phyloP scores from a whole-genome alignment of 148 eudicot genomes.

The Amaranthus palmeri region DNA sequence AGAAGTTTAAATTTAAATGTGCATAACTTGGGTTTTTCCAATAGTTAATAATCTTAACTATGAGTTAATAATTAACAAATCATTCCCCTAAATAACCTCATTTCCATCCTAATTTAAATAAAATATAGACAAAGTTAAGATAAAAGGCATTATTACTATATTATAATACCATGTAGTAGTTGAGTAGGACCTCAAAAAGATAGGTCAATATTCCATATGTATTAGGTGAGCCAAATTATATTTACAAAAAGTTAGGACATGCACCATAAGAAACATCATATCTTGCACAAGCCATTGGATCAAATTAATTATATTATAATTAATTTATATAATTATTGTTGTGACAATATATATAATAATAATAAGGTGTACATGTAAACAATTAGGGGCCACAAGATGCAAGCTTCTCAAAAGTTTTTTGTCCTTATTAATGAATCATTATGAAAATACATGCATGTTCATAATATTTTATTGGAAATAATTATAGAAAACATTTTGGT shows the following conservation, averaged over 20 bases:
- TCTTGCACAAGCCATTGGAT: not conserved
- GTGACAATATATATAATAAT: too few species aligned
- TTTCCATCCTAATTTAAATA: too few species aligned
- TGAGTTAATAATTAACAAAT: too few species aligned
- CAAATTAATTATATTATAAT: not conserved
- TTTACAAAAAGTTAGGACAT: not conserved
- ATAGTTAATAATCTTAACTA: too few species aligned
- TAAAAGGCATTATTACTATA: too few species aligned
- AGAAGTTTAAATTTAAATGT: too few species aligned
- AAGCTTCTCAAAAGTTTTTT: not conserved
- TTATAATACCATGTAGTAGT: too few species aligned
- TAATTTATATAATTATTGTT: too few species aligned
- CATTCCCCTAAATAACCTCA: too few species aligned
- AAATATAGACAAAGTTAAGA: too few species aligned
- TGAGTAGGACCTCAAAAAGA: too few species aligned
- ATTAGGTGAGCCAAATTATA: not conserved
- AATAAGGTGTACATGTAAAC: not conserved
- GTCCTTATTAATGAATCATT: not conserved
- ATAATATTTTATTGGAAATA: not conserved
- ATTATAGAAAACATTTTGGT: not conserved
- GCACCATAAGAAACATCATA: not conserved
- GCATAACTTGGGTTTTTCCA: too few species aligned
- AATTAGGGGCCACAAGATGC: conserved; percentile 1
- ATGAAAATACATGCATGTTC: not conserved
- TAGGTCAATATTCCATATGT: not conserved